Evolutionary conservation across 2,329 filamentous ascomycete genomes (phyloP).

Genomic region (Lachnellula hyalina): DNA sequence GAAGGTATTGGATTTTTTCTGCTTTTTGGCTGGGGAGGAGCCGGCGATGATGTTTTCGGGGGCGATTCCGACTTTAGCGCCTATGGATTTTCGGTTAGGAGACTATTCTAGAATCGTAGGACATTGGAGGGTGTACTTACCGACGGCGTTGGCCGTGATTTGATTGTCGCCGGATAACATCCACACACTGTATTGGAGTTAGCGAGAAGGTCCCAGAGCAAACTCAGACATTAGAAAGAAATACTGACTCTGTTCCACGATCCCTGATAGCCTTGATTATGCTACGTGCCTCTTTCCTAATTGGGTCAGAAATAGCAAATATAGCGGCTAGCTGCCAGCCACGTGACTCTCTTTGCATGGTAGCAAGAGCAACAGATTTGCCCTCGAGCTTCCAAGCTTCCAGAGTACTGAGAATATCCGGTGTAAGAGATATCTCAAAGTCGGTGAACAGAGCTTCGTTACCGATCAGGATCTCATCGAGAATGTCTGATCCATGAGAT

Average conservation of each 20-base stretch:
- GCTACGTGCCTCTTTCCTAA: conserved; percentile 64
- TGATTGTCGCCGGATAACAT: conserved; percentile 91
- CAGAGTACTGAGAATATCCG: conserved; percentile 35
- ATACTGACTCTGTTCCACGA: conserved; percentile 50
- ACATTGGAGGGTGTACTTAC: conserved; percentile 29
- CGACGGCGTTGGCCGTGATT: conserved; percentile 79
- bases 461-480: conserved; percentile 54
- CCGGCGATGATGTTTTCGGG: conserved; percentile 73
- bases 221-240: too few relatives aligned
- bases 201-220: too few relatives aligned
- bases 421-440: conserved; percentile 37
- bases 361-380: conserved; percentile 59
- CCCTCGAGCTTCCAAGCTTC: conserved; percentile 56
- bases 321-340: conserved; percentile 56
- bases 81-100: too few relatives aligned
- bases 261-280: conserved; percentile 61
- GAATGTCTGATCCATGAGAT: too few relatives aligned
- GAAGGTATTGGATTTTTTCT: conserved; percentile 61
- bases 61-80: conserved; percentile 64
- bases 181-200: conserved; percentile 50
- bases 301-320: conserved; percentile 74
- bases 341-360: conserved; percentile 32
- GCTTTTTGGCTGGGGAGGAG: conserved; percentile 79
- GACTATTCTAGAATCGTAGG: too few relatives aligned
- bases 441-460: conserved; percentile 66